phyloP scores from a whole-genome alignment of 73 alveolate genomes.

The Urostyla sp. region DNA sequence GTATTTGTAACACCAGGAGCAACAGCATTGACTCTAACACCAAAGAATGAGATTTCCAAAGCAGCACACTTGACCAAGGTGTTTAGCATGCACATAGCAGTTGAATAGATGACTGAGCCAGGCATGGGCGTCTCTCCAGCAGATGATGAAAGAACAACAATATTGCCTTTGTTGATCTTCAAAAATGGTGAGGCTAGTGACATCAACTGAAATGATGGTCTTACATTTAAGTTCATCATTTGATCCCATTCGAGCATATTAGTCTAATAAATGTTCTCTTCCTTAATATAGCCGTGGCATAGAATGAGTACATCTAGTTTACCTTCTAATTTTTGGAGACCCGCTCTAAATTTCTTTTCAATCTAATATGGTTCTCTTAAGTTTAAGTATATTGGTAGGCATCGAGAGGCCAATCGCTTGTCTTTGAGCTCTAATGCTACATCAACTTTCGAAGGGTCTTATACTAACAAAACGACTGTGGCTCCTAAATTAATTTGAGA shows the following conservation, averaged over 20 bases:
- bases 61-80: constrained; percentile 86
- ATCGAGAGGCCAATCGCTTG: constrained; percentile 3
- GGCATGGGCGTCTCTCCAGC: constrained; percentile 85
- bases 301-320: constrained; percentile 73
- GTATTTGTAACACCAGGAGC: constrained; percentile 85
- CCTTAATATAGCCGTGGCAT: constrained; percentile 80
- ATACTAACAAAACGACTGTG: constrained; percentile 38
- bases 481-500: constrained; percentile 22
- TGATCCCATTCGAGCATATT: constrained; percentile 83
- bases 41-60: constrained; percentile 83
- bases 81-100: constrained; percentile 85
- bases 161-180: constrained; percentile 85
- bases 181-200: constrained; percentile 90
- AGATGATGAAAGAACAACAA: constrained; percentile 81
- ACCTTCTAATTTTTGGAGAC: constrained; percentile 75
- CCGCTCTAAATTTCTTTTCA: constrained; percentile 57
- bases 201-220: constrained; percentile 84
- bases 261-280: constrained; percentile 74
- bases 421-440: constrained; percentile 12
- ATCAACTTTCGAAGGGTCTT: constrained; percentile 39
- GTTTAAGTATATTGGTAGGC: constrained; percentile 28
- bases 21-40: constrained; percentile 88
- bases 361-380: constrained; percentile 49
- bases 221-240: constrained; percentile 85
- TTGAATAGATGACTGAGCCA: constrained; percentile 74